phyloP scores from a whole-genome alignment of 2,329 filamentous ascomycete genomes.

The Grosmannia serpens region DNA sequence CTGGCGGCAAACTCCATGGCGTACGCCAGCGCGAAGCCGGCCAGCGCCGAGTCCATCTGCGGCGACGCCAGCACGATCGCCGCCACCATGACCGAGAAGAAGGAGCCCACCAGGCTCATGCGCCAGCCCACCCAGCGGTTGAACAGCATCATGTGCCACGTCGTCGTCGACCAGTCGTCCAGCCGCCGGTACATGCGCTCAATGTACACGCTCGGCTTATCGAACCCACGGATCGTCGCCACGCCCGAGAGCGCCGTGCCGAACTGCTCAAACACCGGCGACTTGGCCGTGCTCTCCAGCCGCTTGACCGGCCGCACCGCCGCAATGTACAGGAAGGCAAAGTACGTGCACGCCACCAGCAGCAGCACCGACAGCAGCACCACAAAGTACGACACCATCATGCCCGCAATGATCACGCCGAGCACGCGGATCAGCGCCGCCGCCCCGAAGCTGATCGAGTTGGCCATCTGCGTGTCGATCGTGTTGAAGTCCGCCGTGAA shows the following conservation, averaged over 20 bases:
- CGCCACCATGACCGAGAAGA: conserved; percentile 56
- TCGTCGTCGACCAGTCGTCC: conserved; percentile 55
- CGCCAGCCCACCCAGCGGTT: conserved; percentile 69
- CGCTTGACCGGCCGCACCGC: conserved; percentile 66
- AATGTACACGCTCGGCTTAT: conserved; percentile 55
- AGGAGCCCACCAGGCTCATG: conserved; percentile 55
- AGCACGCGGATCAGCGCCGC: conserved; percentile 50
- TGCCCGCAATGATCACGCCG: conserved; percentile 53
- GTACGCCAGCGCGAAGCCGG: conserved; percentile 66
- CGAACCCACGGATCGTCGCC: conserved; percentile 64
- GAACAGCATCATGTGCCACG: conserved; percentile 59
- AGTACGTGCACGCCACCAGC: conserved; percentile 43
- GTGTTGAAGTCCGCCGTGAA: conserved; percentile 69
- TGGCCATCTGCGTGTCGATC: conserved; percentile 56
- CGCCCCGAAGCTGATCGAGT: conserved; percentile 48
- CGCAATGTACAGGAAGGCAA: conserved; percentile 52
- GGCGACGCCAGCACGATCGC: conserved; percentile 50
- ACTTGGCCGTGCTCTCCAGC: conserved; percentile 65
- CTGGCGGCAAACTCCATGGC: conserved; percentile 55
- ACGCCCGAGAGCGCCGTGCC: conserved; percentile 61
- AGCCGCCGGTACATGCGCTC: conserved; percentile 58
- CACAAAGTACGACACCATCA: conserved; percentile 57
- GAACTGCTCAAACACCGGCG: conserved; percentile 72
- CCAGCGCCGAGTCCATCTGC: conserved; percentile 55
- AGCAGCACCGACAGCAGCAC: conserved; percentile 50